Percentiles rank a stretch among this genome's conserved stretches.
Conservation (phyloP, 352 stramenopile species). For the Pythium angustatum region DNA sequence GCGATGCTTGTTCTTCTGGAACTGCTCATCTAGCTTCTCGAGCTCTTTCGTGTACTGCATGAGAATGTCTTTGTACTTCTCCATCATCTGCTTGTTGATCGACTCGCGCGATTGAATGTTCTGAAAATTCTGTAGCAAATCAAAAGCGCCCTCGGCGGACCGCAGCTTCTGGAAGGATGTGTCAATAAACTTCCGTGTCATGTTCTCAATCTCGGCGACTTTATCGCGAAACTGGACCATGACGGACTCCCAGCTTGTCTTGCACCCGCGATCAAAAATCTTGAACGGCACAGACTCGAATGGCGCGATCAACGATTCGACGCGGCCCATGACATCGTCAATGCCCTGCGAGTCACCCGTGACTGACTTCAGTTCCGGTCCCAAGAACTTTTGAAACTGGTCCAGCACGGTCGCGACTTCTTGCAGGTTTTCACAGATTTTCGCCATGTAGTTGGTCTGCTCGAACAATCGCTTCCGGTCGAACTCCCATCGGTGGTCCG, state of each 20-base stretch:
- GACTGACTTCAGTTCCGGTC: constrained; percentile 94
- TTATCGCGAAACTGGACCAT: constrained; percentile 94
- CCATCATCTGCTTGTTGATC: constrained; percentile 97
- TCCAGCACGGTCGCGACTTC: constrained; percentile 93
- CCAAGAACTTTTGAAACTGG: constrained; percentile 96
- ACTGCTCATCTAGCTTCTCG: constrained; percentile 89
- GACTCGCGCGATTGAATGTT: constrained; percentile 94
- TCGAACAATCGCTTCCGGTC: constrained; percentile 94
- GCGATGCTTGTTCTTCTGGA: constrained; percentile 76
- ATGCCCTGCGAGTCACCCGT: constrained; percentile 94
- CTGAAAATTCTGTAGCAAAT: constrained; percentile 97
- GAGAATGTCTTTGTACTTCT: constrained; percentile 96
- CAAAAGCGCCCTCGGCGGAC: constrained; percentile 93
- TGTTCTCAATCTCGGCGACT: constrained; percentile 94
- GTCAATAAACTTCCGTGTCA: constrained; percentile 95
- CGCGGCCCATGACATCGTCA: constrained; percentile 91
- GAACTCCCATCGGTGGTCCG: constrained; percentile 96
- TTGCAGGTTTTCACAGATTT: constrained; percentile 93
- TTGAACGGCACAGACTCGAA: constrained; percentile 92
- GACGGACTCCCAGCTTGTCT: constrained; percentile 93
- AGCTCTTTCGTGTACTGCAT: constrained; percentile 96
- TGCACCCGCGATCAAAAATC: constrained; percentile 94
- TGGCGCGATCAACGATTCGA: constrained; percentile 81
- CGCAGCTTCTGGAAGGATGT: constrained; percentile 95
- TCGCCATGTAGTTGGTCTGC: constrained; percentile 96